Conservation (phyloP, 306 rosid genomes). For the Cucumis melo region DNA sequence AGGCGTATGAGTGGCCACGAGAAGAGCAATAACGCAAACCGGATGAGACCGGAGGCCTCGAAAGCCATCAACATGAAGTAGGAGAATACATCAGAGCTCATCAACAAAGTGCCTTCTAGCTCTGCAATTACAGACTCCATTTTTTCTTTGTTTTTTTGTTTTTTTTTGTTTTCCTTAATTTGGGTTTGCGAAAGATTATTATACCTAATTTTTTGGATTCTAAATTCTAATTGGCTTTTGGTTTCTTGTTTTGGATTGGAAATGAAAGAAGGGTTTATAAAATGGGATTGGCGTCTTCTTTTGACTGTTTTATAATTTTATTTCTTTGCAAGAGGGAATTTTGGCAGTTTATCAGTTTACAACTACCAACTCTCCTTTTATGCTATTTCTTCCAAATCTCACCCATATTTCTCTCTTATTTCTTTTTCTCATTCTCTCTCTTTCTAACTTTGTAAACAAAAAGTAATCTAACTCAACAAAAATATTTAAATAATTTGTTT, state of each 20-base stretch:
- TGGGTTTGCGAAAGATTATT: not conserved
- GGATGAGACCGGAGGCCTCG: slow-evolving; percentile 70
- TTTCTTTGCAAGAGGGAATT: slow-evolving; percentile 7
- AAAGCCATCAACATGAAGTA: slow-evolving; percentile 83
- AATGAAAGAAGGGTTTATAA: not conserved
- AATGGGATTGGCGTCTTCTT: not conserved
- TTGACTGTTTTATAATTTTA: not conserved
- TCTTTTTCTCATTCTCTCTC: too few species aligned
- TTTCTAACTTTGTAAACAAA: not conserved
- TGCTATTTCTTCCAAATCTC: not conserved
- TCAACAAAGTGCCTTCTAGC: slow-evolving; percentile 79
- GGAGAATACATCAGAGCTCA: slow-evolving; percentile 41
- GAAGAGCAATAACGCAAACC: slow-evolving; percentile 41
- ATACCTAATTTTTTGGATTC: not conserved
- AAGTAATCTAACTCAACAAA: not conserved
- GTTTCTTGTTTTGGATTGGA: not conserved
- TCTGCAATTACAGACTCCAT: slow-evolving; percentile 55
- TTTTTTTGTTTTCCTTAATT: not conserved
- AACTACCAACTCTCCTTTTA: slow-evolving; percentile 25
- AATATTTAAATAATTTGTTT: too few species aligned
- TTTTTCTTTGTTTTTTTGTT: slow-evolving; percentile 8
- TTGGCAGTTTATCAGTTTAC: slow-evolving; percentile 50
- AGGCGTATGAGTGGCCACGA: slow-evolving; percentile 51
- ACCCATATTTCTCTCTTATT: not conserved
- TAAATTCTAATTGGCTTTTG: not conserved